These are phyloP conservation scores for Pyrrhoderma noxium DNA, from an alignment of 1,284 basidiomycete species.

Conservation along the genomic window DNA sequence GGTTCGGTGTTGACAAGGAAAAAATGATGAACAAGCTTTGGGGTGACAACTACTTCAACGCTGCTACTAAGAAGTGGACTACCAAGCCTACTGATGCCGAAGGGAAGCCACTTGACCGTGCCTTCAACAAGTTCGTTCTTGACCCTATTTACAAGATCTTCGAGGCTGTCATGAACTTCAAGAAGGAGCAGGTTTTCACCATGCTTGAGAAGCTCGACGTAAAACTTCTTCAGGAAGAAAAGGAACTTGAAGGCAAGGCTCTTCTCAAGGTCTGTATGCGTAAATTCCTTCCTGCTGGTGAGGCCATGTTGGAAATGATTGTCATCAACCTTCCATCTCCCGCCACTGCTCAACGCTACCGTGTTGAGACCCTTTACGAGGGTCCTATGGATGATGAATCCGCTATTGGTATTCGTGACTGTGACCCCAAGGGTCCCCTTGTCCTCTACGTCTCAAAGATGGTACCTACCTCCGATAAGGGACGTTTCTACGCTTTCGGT, in stretches of 20 bases:
- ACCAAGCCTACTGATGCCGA: slow-evolving; percentile 74
- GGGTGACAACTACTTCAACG: slow-evolving; percentile 99
- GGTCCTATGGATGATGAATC: slow-evolving; percentile 99
- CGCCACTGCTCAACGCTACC: slow-evolving; percentile 94
- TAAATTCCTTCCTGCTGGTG: slow-evolving; percentile 99
- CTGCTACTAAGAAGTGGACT: slow-evolving; percentile 95
- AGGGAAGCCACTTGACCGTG: slow-evolving; percentile 86
- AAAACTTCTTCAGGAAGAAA: slow-evolving; percentile 86
- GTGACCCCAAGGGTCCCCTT: slow-evolving; percentile 94
- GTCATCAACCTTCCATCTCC: slow-evolving; percentile 99
- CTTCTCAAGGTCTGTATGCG: slow-evolving; percentile 99
- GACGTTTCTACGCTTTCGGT: slow-evolving; percentile 99
- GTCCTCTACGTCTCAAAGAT: slow-evolving; percentile 99
- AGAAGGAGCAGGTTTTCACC: slow-evolving; percentile 82
- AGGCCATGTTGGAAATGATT: slow-evolving; percentile 99
- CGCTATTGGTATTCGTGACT: slow-evolving; percentile 97
- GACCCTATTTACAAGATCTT: slow-evolving; percentile 99
- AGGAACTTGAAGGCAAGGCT: slow-evolving; percentile 92
- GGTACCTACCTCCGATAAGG: slow-evolving; percentile 99
- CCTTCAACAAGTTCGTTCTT: slow-evolving; percentile 94
- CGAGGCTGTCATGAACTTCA: slow-evolving; percentile 99
- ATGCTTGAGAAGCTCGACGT: slow-evolving; percentile 98
- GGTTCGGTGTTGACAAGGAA: slow-evolving; percentile 97
- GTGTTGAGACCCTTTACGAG: slow-evolving; percentile 99
- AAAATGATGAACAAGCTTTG: slow-evolving; percentile 98